Percentiles rank a stretch among this genome's conserved stretches.
phyloP scores from a whole-genome alignment of 1,284 basidiomycete genomes.

The Flammula alnicola region DNA sequence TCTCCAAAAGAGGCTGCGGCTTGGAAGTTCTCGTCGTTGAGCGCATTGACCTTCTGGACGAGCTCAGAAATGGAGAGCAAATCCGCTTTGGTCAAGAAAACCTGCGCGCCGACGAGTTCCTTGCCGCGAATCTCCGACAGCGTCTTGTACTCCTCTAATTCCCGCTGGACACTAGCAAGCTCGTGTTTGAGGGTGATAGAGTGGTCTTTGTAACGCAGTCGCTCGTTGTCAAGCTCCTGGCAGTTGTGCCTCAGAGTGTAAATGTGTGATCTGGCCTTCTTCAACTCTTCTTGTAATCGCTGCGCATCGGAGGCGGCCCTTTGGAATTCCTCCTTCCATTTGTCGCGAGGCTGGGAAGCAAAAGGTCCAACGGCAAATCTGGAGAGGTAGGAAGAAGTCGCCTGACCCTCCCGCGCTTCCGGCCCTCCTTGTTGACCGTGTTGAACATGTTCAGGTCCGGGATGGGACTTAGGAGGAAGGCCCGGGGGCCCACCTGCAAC shows the following conservation, averaged over 20 bases:
- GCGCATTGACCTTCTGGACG: conserved; percentile 21
- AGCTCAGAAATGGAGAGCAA: conserved; percentile 23
- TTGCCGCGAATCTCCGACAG: conserved; percentile 25
- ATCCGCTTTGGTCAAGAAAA: conserved; percentile 27
- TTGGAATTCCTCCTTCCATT: not conserved
- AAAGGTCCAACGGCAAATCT: not conserved
- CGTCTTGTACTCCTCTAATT: conserved; percentile 21
- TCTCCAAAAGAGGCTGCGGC: conserved; percentile 26
- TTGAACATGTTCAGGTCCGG: no score
- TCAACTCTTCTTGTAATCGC: not conserved
- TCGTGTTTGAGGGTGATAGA: conserved; percentile 15
- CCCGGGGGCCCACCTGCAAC: no score
- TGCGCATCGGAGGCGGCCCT: not conserved
- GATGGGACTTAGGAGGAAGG: no score
- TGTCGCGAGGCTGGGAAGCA: not conserved
- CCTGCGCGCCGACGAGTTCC: conserved; percentile 25
- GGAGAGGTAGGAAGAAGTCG: not conserved
- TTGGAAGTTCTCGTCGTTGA: conserved; percentile 30
- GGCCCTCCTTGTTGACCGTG: no score
- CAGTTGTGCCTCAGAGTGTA: not conserved
- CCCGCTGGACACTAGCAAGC: conserved; percentile 17
- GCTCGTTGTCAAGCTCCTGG: conserved; percentile 9
- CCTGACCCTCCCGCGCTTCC: not conserved
- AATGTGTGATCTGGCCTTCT: not conserved
- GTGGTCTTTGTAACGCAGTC: conserved; percentile 6